Percentiles rank a stretch among this genome's conserved stretches.
Evolutionary conservation across 306 rosid genomes (phyloP).

Genomic region (Argentina anserina): DNA sequence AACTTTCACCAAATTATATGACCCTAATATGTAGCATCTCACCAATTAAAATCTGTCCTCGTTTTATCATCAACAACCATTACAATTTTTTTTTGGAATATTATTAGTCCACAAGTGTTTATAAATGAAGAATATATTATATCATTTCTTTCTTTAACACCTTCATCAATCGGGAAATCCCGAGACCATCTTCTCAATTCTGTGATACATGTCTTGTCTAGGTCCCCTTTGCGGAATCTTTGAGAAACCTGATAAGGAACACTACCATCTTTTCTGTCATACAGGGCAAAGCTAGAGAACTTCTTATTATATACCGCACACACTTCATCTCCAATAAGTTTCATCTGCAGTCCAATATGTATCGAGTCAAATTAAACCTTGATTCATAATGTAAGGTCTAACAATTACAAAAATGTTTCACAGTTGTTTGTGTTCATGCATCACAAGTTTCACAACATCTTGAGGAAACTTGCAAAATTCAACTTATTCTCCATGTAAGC

Average conservation of each 20-base stretch:
- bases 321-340: constrained; percentile 24
- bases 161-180: constrained; percentile 44
- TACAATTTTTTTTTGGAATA: neutral
- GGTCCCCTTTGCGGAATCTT: constrained; percentile 28
- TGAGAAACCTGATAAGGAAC: constrained; percentile 52
- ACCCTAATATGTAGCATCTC: neutral
- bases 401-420: neutral
- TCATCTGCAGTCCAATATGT: constrained; percentile 39
- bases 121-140: neutral
- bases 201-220: constrained; percentile 29
- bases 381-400: neutral
- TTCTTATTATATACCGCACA: constrained; percentile 47
- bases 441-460: neutral
- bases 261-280: constrained; percentile 37
- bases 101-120: neutral
- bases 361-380: neutral
- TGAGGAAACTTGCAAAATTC: neutral
- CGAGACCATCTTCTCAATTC: constrained; percentile 59
- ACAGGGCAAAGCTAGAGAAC: constrained; percentile 61
- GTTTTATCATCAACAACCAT: neutral
- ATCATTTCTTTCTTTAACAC: constrained; percentile 23
- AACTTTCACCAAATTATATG: neutral
- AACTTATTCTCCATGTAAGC: neutral
- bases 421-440: neutral
- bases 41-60: neutral